Base-by-base conservation (phyloP, 1,284 basidiomycete genomes). In the Volvariella surrecta region DNA sequence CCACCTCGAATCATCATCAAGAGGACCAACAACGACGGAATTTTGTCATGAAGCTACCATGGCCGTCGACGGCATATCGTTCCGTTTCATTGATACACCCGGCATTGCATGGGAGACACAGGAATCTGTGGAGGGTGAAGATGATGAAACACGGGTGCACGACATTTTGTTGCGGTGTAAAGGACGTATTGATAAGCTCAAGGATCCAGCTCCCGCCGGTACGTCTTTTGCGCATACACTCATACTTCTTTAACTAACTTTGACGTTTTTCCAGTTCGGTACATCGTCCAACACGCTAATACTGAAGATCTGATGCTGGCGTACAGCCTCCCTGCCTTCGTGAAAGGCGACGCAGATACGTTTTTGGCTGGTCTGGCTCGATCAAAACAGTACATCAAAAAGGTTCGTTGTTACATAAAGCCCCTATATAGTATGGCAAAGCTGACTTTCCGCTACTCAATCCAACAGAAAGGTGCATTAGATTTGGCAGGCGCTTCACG, bases 361-460 rank as follows among this genome's bases (percentile, higher is more conserved):
- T 94, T 98, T 73, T 71, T 98, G 31, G 75, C 85, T 30, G 81
- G 82, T 42, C 69, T 97, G 28, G 92, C 94, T 1, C 80, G 93
- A 32, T 73, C 83, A 10, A 74, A 81, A 46, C 82, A 84, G 41
- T 71, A 91, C 24, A 67, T 93, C n/a, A 89, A 84, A 64, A 93
- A 88, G 74, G 87, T 84, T 45, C 42, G 70, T 50, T 3, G 32
- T 32, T 19, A 15, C n/a, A 3, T 22, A 9, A 6, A 8, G 13
- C 20, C 17, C 30, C 8, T 9, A 17, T 17, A 21, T 9, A 42
- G 17, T 32, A 16, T 17, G 4, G 8, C 4, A 13, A 3, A 37
- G 21, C n/a, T n/a, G 4, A 37, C 15, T 22, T 35, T 35, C 18
- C n/a, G n/a, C n/a, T 19, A 4, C n/a, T 8, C 16, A 17, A 3